Evolutionary conservation across 495 filamentous ascomycete species (phyloP), one percentile per base, ranked within the genome.

Genomic region (Podospora didyma): DNA sequence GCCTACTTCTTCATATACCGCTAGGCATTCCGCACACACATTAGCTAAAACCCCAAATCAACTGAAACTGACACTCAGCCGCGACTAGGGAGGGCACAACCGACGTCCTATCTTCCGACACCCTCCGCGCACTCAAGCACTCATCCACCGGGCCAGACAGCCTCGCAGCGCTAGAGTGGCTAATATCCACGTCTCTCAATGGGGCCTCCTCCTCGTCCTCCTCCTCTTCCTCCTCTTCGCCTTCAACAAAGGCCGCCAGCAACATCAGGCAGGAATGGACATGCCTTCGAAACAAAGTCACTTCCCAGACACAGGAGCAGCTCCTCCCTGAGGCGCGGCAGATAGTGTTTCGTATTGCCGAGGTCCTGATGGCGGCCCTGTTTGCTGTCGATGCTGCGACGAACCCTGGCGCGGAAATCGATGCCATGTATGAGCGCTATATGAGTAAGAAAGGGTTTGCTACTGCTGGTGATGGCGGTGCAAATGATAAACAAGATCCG

Each of bases 81-180:
- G n/a, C n/a, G n/a, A 31, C 26, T 9, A 31, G 26, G 65, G 88
- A 90, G 64, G 88, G 88, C 4, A 90, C 88, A 2, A 89, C 85
- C 9, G 85, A 89, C 60, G 83, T 90, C 2, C 64, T 91, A 21
- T 79, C 79, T 6, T 78, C 76, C 26, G 87, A 90, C 56, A 71
- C 83, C 7, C 70, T 88, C 39, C 69, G 81, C 1, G 80, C 82
- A n/a, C 56, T 85, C 1, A 69, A 83, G 37, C 76, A 80, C 48
- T 71, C 73, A 12, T 68, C 68, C 11, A 68, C 67, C 0, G 75
- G 76, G 16, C 45, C 64, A 14, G 61, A 70, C 46, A 64, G 75
- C 0, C 60, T 83, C n/a, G 54, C 59, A 0, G 70, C 65, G n/a
- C 62, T 83, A 54, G 69, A 59, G 0, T 66, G 63, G 39, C 70